Evolutionary conservation across 2,329 filamentous ascomycete species (phyloP).

Genomic region (Didymella lethalis): DNA sequence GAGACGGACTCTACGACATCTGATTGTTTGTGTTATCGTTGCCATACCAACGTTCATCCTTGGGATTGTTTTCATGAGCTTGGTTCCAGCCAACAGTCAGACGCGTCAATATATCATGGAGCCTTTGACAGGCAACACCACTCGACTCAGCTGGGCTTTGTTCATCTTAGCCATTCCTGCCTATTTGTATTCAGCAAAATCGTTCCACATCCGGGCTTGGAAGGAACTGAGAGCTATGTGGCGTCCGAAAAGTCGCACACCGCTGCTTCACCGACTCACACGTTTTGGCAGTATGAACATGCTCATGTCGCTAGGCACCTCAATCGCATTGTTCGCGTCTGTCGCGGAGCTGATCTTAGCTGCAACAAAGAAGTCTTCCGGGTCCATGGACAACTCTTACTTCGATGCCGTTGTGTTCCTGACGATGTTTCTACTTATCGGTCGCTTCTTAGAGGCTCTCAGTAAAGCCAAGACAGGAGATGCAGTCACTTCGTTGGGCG

Average conservation of each 20-base stretch:
- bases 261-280: slow-evolving; percentile 78
- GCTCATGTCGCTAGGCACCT: slow-evolving; percentile 86
- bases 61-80: slow-evolving; percentile 89
- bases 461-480: slow-evolving; percentile 91
- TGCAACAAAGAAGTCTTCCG: slow-evolving; percentile 50
- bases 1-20: slow-evolving; percentile 71
- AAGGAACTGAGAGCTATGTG: slow-evolving; percentile 82
- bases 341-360: slow-evolving; percentile 75
- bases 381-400: slow-evolving; percentile 62
- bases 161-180: slow-evolving; percentile 85
- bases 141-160: slow-evolving; percentile 78
- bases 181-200: slow-evolving; percentile 84
- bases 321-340: slow-evolving; percentile 85
- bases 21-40: slow-evolving; percentile 71
- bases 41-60: slow-evolving; percentile 86
- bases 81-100: slow-evolving; percentile 68
- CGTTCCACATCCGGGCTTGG: slow-evolving; percentile 80
- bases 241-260: slow-evolving; percentile 76
- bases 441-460: slow-evolving; percentile 82
- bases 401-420: slow-evolving; percentile 94
- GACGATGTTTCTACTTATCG: slow-evolving; percentile 82
- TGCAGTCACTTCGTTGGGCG: slow-evolving; percentile 80
- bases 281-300: slow-evolving; percentile 98
- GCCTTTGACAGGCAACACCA: slow-evolving; percentile 72
- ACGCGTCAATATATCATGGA: slow-evolving; percentile 72